Evolutionary conservation across 768 basidiomycete genomes (phyloP).

Genomic region (Gautieria morchelliformis): DNA sequence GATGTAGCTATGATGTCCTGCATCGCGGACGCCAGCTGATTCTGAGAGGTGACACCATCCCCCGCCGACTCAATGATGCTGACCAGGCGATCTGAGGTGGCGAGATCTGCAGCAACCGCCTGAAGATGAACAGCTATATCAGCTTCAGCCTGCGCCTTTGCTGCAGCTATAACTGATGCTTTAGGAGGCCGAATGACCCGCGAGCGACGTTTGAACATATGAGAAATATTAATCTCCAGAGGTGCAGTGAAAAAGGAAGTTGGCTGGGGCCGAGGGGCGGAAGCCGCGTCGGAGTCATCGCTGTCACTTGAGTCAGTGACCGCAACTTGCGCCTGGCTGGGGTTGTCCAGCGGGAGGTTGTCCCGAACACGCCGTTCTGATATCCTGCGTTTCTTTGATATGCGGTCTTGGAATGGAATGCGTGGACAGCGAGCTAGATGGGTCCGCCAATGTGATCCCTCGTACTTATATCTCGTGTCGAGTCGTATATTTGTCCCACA

Average conservation of each 20-base stretch:
- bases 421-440: slow-evolving; percentile 47
- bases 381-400: slow-evolving; percentile 2
- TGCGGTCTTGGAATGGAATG: slow-evolving; percentile 5
- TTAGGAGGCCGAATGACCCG: not conserved
- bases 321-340: not conserved
- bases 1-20: not conserved
- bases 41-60: not conserved
- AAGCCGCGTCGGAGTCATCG: slow-evolving; percentile 8
- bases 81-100: not conserved
- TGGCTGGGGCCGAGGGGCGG: slow-evolving; percentile 5
- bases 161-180: not conserved
- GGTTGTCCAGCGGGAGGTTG: not conserved
- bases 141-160: not conserved
- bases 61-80: not conserved
- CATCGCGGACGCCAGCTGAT: not conserved
- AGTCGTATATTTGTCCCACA: slow-evolving; percentile 54
- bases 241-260: slow-evolving; percentile 8
- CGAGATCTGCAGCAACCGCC: not conserved
- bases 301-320: not conserved
- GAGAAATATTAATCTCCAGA: not conserved
- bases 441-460: slow-evolving; percentile 57
- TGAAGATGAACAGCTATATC: not conserved
- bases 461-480: slow-evolving; percentile 56
- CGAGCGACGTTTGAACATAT: slow-evolving; percentile 2
- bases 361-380: not conserved